Percentiles rank a stretch among this genome's conserved stretches.
Evolutionary conservation across 1,284 basidiomycete genomes (phyloP).

Genomic region (Lignosus rhinocerotis): DNA sequence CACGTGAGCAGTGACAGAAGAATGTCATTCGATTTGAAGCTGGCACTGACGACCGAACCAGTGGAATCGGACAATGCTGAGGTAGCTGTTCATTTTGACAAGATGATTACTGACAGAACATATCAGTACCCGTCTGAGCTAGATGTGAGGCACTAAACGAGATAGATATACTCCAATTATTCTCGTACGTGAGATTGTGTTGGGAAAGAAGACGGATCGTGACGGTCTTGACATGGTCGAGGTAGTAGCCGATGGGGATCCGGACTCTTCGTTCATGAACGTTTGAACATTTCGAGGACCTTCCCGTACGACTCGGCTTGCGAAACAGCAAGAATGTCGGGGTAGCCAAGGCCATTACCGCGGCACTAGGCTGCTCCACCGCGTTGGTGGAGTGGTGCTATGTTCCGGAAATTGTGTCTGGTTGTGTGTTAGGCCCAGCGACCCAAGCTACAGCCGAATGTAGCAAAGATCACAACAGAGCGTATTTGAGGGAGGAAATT

Average conservation of each 20-base stretch:
- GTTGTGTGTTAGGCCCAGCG: too few species aligned
- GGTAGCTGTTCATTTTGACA: too few species aligned
- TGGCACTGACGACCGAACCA: too few species aligned
- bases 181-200: constrained; percentile 1
- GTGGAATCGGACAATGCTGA: too few species aligned
- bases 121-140: background rate
- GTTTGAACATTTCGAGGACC: constrained; percentile 26
- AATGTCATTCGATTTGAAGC: too few species aligned
- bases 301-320: constrained; percentile 29
- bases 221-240: constrained; percentile 20
- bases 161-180: background rate
- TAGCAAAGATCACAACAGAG: too few species aligned
- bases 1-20: too few species aligned
- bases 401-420: background rate
- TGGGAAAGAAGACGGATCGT: constrained; percentile 8
- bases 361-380: constrained; percentile 11
- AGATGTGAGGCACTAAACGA: background rate
- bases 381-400: constrained; percentile 22
- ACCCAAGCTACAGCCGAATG: too few species aligned
- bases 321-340: constrained; percentile 18
- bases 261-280: constrained; percentile 25
- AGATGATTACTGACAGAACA: too few species aligned
- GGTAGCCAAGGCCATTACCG: constrained; percentile 16
- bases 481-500: too few species aligned
- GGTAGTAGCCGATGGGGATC: constrained; percentile 13